Evolutionary conservation across 345 rosid species (phyloP).

Genomic region (Brassica carinata): DNA sequence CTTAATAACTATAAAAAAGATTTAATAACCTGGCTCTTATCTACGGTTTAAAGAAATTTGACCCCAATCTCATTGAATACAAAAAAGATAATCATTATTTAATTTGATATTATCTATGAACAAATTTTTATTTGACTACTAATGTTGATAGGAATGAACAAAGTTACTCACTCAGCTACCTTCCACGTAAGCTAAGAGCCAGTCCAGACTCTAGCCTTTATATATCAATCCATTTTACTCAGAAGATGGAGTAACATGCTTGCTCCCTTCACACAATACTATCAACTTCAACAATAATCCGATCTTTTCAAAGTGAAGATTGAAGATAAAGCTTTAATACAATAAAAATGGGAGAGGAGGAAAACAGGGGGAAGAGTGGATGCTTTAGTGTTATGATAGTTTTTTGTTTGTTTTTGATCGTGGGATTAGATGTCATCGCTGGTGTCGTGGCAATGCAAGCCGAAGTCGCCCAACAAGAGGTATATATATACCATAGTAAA

Average conservation of each 20-base stretch:
- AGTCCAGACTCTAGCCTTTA: conserved; percentile 17
- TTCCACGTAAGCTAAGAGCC: conserved; percentile 3
- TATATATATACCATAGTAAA: neutral
- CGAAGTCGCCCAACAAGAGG: conserved; percentile 17
- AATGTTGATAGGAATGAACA: conserved; percentile 9
- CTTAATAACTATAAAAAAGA: too few species aligned
- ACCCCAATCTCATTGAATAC: neutral
- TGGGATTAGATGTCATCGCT: conserved; percentile 23
- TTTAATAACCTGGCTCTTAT: neutral
- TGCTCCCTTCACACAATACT: conserved; percentile 2
- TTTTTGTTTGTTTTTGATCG: conserved; percentile 5
- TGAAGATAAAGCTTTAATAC: neutral
- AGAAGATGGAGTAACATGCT: neutral
- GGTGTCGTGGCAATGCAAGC: conserved; percentile 18
- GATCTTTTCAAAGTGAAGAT: neutral
- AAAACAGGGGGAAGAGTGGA: neutral
- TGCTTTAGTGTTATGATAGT: neutral
- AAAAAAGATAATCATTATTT: neutral
- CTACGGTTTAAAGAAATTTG: neutral
- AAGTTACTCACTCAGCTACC: neutral
- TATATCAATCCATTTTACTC: conserved; percentile 6
- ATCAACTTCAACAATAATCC: neutral
- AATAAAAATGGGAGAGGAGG: conserved; percentile 12
- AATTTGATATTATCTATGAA: neutral
- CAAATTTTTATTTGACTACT: neutral